These are phyloP conservation scores for Cucumis cinereus DNA, from an alignment of 306 rosid genomes.

Conservation along the genomic window DNA sequence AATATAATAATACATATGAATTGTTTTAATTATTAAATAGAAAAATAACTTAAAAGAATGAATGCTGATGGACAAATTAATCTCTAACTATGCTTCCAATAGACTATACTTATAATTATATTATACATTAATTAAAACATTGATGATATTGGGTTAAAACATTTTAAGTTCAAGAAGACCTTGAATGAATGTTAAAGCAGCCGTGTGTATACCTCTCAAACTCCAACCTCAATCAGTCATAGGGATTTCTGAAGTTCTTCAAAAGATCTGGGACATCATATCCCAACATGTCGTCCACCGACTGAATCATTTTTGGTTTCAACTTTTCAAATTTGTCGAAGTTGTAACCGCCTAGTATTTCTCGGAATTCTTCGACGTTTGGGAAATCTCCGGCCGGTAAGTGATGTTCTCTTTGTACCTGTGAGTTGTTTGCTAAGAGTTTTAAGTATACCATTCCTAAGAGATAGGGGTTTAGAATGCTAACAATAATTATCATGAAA, in stretches of 20 bases:
- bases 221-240: slow-evolving; percentile 21
- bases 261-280: slow-evolving; percentile 78
- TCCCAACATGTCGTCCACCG: slow-evolving; percentile 90
- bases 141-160: neutral
- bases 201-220: neutral
- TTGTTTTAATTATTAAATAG: neutral
- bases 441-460: neutral
- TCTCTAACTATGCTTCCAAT: neutral
- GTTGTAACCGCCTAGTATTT: slow-evolving; percentile 47
- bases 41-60: neutral
- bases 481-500: neutral
- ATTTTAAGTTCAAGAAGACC: neutral
- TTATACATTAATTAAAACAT: neutral
- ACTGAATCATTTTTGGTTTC: slow-evolving; percentile 60
- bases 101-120: neutral
- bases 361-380: slow-evolving; percentile 54
- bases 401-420: slow-evolving; percentile 85
- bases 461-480: neutral
- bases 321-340: slow-evolving; percentile 77
- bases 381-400: slow-evolving; percentile 93
- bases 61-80: neutral
- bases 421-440: neutral
- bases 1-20: neutral
- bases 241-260: slow-evolving; percentile 70
- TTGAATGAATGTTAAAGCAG: neutral